phyloP scores from a whole-genome alignment of 176 grass and related monocot genomes.

The Juncus inflexus region DNA sequence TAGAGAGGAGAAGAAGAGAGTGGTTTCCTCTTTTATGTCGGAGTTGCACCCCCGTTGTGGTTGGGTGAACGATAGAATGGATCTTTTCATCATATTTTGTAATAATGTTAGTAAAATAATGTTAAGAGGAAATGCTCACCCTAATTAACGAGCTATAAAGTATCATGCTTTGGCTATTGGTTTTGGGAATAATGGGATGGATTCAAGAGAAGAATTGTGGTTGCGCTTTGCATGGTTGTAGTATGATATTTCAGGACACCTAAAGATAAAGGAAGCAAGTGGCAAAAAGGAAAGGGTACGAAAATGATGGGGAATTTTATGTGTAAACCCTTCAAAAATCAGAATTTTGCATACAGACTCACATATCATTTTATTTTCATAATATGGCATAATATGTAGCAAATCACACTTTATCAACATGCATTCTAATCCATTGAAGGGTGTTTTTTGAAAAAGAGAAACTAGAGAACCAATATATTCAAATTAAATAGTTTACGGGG shows the following conservation, averaged over 20 bases:
- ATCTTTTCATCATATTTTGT: slow-evolving; percentile 17
- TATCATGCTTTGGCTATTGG: slow-evolving; percentile 5
- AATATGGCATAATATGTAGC: too few relatives aligned
- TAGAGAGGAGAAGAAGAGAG: slow-evolving; percentile 68
- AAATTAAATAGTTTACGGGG: slow-evolving; percentile 27
- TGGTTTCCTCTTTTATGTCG: slow-evolving; percentile 30
- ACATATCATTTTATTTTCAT: too few relatives aligned
- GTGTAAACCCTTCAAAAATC: too few relatives aligned
- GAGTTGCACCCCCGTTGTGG: slow-evolving; percentile 3
- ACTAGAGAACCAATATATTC: neutral
- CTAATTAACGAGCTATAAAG: slow-evolving; percentile 4
- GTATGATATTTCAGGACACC: neutral
- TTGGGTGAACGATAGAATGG: slow-evolving; percentile 22
- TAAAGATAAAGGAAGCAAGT: slow-evolving; percentile 6
- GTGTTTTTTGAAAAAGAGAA: neutral
- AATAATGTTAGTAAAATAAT: neutral
- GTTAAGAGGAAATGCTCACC: neutral
- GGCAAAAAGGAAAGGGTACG: neutral
- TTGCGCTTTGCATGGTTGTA: slow-evolving; percentile 24
- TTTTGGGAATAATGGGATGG: slow-evolving; percentile 17
- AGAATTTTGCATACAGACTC: too few relatives aligned
- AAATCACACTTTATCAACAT: too few relatives aligned
- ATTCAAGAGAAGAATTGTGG: slow-evolving; percentile 8
- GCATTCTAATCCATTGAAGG: too few relatives aligned
- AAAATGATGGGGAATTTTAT: neutral